phyloP scores from a whole-genome alignment of 2,329 filamentous ascomycete species.

The Teratosphaeria viscida region DNA sequence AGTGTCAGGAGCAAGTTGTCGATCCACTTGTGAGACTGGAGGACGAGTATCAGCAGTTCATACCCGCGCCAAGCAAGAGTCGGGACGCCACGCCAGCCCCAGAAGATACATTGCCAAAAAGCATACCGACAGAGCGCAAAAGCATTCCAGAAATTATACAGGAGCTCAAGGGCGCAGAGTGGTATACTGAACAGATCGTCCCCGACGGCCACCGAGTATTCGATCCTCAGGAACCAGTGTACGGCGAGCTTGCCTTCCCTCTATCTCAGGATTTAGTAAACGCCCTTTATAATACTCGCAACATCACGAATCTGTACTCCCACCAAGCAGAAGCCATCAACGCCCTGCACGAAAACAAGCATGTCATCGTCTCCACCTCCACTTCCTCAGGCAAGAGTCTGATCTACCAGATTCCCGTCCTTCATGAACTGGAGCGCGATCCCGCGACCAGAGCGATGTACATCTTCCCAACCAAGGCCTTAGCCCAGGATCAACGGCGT shows the following conservation, averaged over 20 bases:
- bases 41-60: slow-evolving; percentile 46
- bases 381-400: slow-evolving; percentile 95
- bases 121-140: slow-evolving; percentile 71
- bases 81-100: slow-evolving; percentile 32
- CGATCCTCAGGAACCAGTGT: slow-evolving; percentile 70
- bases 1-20: slow-evolving; percentile 52
- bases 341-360: slow-evolving; percentile 64
- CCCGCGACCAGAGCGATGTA: slow-evolving; percentile 77
- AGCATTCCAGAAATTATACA: slow-evolving; percentile 73
- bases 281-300: slow-evolving; percentile 82
- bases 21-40: slow-evolving; percentile 60
- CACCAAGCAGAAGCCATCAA: slow-evolving; percentile 95
- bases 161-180: slow-evolving; percentile 70
- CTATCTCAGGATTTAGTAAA: slow-evolving; percentile 92
- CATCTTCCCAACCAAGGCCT: slow-evolving; percentile 93
- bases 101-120: slow-evolving; percentile 47
- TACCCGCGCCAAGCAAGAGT: slow-evolving; percentile 50
- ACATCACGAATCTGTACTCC: slow-evolving; percentile 75
- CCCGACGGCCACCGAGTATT: slow-evolving; percentile 87
- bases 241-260: slow-evolving; percentile 73
- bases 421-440: slow-evolving; percentile 76
- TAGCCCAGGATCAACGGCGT: slow-evolving; percentile 86
- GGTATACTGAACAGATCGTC: slow-evolving; percentile 89
- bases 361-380: slow-evolving; percentile 88
- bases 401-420: slow-evolving; percentile 92